phyloP scores from a whole-genome alignment of 169 alveolate species.

The Ichthyophthirius multifiliis region DNA sequence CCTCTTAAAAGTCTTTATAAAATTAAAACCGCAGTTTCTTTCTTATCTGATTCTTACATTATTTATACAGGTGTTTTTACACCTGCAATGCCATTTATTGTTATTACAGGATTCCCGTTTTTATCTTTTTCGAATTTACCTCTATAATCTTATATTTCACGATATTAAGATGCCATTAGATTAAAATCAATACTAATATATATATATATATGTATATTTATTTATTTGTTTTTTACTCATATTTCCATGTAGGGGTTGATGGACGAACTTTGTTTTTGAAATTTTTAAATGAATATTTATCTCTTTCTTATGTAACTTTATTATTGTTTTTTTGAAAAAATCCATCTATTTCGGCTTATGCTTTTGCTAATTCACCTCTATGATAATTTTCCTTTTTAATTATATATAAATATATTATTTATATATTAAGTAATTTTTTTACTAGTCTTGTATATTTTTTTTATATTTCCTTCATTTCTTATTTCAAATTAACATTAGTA shows the following conservation, averaged over 20 bases:
- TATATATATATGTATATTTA: neutral
- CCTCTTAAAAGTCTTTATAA: conserved; percentile 91
- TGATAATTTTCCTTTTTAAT: conserved; percentile 53
- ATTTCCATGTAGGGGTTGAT: conserved; percentile 49
- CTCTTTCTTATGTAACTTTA: neutral
- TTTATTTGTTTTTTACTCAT: conserved; percentile 16
- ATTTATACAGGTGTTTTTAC: no score
- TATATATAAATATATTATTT: neutral
- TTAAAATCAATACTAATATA: neutral
- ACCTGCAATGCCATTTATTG: no score
- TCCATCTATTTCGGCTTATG: conserved; percentile 60
- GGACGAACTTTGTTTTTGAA: conserved; percentile 58
- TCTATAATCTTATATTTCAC: conserved; percentile 29
- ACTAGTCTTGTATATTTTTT: conserved; percentile 68
- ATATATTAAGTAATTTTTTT: neutral
- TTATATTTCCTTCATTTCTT: conserved; percentile 59
- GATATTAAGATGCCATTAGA: conserved; percentile 32
- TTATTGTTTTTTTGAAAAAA: neutral
- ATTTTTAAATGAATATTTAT: neutral
- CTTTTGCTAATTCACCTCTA: conserved; percentile 63
- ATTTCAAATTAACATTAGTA: conserved; percentile 55
- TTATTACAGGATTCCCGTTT: no score
- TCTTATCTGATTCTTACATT: conserved; percentile 53
- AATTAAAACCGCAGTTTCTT: conserved; percentile 76
- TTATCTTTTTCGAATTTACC: conserved; percentile 11